Evolutionary conservation across 257 asterid species (phyloP).

Genomic region (Leonotis leonurus): DNA sequence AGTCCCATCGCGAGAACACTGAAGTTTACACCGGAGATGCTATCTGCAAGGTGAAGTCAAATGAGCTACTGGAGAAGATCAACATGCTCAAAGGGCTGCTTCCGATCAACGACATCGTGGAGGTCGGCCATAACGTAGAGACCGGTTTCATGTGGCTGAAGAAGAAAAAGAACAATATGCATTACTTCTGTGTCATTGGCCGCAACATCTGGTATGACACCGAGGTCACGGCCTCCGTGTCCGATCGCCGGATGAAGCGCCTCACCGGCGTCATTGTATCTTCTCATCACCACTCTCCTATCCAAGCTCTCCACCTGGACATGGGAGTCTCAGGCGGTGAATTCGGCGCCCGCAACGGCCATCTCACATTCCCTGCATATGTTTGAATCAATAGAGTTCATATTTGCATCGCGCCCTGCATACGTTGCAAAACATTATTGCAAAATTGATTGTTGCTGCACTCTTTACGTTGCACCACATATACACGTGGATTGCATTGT

Average conservation of each 20-base stretch:
- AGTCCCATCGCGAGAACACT: constrained; percentile 48
- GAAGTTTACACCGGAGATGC: constrained; percentile 46
- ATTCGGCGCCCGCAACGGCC: too few species aligned
- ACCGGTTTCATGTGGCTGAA: constrained; percentile 68
- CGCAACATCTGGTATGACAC: constrained; percentile 56
- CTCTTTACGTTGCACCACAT: too few species aligned
- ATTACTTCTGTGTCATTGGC: constrained; percentile 37
- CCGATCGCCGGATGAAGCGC: constrained; percentile 59
- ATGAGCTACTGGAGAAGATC: constrained; percentile 48
- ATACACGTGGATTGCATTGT: too few species aligned
- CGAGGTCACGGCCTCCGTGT: constrained; percentile 56
- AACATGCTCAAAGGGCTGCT: constrained; percentile 57
- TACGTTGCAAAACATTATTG: too few species aligned
- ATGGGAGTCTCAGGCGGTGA: too few species aligned
- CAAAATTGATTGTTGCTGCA: too few species aligned
- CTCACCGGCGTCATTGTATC: constrained; percentile 69
- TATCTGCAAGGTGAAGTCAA: constrained; percentile 48
- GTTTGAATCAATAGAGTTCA: too few species aligned
- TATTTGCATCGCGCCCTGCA: too few species aligned
- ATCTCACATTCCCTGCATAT: too few species aligned
- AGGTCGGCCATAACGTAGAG: constrained; percentile 52
- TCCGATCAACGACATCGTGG: constrained; percentile 48
- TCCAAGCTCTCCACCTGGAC: too few species aligned
- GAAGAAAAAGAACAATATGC: constrained; percentile 50
- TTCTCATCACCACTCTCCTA: too few species aligned